Base-by-base conservation (phyloP, 2,329 filamentous ascomycete species). In the Emergomyces pasteurianus region DNA sequence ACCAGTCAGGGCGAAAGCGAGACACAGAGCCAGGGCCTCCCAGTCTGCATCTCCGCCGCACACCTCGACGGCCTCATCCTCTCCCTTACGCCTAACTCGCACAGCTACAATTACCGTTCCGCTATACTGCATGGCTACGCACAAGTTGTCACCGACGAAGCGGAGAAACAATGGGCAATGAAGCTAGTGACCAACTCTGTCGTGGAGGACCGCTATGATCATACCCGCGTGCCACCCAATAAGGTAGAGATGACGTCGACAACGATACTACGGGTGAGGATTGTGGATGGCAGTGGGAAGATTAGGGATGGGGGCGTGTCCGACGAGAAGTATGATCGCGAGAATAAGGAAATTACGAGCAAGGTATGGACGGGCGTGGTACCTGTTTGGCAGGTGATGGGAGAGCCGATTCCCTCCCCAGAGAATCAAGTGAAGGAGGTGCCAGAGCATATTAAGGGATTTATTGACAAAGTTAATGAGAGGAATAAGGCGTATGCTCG, bases 31-130 rank as follows among this genome's bases (percentile, higher is more conserved):
- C 67, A 78, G 28, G 86, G 86, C 10, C 73, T 95, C 23, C 88
- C 90, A 1, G 76, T 95, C 49, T 87, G 84, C 68, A 79, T 94
- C 40, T 81, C 86, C 26, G 88, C 88, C 1, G 88, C 85, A 53
- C 85, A 87, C 70, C 75, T 95, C 46, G 89, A 95, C 75, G 90
- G 90, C 46, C 78, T 94, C 58, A 85, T 95, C 9, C 83, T 95
- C 38, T 83, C 88, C 23, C 81, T 95, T 16, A 90, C 90, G 0
- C 88, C 90, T 14, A 88, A 89, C 77, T 83, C 83, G 62, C 89
- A 95, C 78, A 89, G 83, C 76, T 92, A 90, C 78, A 92, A 95
- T 78, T 95, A 94, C 77, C 88, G 89, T 64, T 90, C 86, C 46
- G 88, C 88, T 12, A 78, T 90, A 9, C 79, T 94, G 14, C 90